Conservation (phyloP, 371 early-diverging fungal species). For the Mucor ambiguus region DNA sequence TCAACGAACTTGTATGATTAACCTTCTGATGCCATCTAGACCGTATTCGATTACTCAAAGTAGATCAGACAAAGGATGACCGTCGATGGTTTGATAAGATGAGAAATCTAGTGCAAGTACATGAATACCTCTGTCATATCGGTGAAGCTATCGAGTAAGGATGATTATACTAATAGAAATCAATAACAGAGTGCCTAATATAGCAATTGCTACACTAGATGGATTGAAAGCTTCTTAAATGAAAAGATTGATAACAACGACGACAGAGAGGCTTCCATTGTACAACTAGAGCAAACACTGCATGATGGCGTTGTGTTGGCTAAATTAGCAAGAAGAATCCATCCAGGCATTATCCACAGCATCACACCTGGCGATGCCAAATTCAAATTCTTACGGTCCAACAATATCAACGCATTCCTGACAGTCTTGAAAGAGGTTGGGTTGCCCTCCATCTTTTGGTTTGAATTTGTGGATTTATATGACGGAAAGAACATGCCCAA, state of each 20-base stretch:
- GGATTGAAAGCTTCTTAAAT: constrained; percentile 93
- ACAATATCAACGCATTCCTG: constrained; percentile 98
- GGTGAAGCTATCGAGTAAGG: constrained; percentile 98
- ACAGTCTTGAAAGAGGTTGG: constrained; percentile 80
- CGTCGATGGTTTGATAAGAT: constrained; percentile 91
- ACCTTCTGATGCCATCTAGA: constrained; percentile 33
- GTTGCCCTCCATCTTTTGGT: constrained; percentile 93
- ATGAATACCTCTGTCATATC: constrained; percentile 99
- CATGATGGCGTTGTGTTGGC: constrained; percentile 96
- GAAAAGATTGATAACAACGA: constrained; percentile 70
- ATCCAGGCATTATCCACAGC: constrained; percentile 77
- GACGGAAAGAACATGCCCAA: constrained; percentile 99
- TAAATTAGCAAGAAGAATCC: constrained; percentile 85
- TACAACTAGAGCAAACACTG: constrained; percentile 86
- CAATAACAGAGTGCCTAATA: constrained; percentile 16
- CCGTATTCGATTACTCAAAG: constrained; percentile 62
- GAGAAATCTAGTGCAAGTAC: constrained; percentile 89
- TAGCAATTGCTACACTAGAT: constrained; percentile 56
- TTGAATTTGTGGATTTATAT: constrained; percentile 98
- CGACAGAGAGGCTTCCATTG: constrained; percentile 54
- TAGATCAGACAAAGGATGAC: constrained; percentile 50
- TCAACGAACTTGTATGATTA: neutral
- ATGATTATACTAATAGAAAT: neutral
- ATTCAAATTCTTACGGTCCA: constrained; percentile 96
- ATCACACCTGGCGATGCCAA: constrained; percentile 76